Conservation (phyloP, 345 rosid genomes). For the Euphorbia pulcherrima region DNA sequence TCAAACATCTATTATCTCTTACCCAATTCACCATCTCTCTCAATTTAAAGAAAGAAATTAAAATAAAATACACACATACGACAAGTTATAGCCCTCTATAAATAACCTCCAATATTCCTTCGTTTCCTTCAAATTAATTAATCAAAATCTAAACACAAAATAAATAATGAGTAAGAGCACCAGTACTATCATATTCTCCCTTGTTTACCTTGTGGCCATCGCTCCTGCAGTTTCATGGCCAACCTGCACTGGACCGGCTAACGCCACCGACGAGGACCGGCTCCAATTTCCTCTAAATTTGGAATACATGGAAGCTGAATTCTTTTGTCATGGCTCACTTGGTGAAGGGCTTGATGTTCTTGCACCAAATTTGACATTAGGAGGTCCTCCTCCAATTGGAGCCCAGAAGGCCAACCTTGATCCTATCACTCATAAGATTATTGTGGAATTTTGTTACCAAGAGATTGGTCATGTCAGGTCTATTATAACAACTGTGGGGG, state of each 20-base stretch:
- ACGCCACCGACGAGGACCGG: conserved; percentile 41
- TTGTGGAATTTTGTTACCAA: conserved; percentile 60
- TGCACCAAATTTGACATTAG: conserved; percentile 38
- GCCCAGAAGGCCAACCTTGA: conserved; percentile 55
- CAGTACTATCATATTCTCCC: neutral
- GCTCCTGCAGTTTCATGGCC: conserved; percentile 6
- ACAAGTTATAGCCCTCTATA: no score
- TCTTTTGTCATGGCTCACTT: conserved; percentile 42
- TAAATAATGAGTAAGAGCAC: neutral
- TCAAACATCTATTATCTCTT: no score
- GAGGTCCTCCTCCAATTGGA: conserved; percentile 59
- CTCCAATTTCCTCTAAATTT: conserved; percentile 53
- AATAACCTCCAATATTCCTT: neutral
- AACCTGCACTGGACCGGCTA: conserved; percentile 14
- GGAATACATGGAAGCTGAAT: conserved; percentile 61
- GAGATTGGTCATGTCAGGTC: conserved; percentile 80
- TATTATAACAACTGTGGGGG: conserved; percentile 45
- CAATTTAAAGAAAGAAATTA: no score
- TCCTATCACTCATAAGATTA: conserved; percentile 28
- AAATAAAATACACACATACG: no score
- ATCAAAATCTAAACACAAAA: neutral
- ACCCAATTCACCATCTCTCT: no score
- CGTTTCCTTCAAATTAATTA: no score
- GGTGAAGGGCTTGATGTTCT: conserved; percentile 54
- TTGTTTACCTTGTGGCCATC: neutral